Percentiles rank a stretch among this genome's conserved stretches.
phyloP scores from a whole-genome alignment of 805 yeast genomes.

The Ogataea nitratoaversa region DNA sequence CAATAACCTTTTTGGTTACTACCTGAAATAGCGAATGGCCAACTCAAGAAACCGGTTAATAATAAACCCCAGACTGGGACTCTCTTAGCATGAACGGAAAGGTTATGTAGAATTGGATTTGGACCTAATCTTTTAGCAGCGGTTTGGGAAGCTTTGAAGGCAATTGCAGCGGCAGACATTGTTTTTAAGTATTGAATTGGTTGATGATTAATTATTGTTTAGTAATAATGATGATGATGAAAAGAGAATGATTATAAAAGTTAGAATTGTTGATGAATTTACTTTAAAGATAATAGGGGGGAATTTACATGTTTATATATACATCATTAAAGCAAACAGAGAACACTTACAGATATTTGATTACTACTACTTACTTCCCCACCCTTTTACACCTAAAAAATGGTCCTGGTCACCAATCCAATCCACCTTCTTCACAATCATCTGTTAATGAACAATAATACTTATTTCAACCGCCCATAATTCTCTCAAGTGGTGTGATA shows the following conservation, averaged over 20 bases:
- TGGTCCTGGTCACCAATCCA: no score
- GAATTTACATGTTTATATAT: not conserved
- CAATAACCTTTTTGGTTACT: conserved; percentile 26
- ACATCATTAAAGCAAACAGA: not conserved
- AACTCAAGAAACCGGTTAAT: conserved; percentile 23
- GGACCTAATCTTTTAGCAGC: conserved; percentile 31
- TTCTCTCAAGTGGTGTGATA: no score
- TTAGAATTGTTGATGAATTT: no score
- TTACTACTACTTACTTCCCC: no score
- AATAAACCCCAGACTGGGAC: conserved; percentile 26
- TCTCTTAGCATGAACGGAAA: conserved; percentile 24
- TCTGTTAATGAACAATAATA: no score
- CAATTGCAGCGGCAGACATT: conserved; percentile 18
- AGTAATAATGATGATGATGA: not conserved
- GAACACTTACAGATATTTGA: no score
- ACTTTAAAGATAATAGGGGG: not conserved
- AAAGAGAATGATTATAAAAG: no score
- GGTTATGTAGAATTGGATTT: conserved; percentile 23
- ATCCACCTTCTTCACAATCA: no score
- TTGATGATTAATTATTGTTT: not conserved
- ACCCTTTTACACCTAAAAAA: no score
- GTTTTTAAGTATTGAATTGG: not conserved
- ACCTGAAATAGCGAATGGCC: conserved; percentile 25
- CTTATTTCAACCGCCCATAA: no score
- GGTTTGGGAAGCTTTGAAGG: conserved; percentile 12